Conservation (phyloP, 2,329 filamentous ascomycete species). For the Aspergillus sp. region DNA sequence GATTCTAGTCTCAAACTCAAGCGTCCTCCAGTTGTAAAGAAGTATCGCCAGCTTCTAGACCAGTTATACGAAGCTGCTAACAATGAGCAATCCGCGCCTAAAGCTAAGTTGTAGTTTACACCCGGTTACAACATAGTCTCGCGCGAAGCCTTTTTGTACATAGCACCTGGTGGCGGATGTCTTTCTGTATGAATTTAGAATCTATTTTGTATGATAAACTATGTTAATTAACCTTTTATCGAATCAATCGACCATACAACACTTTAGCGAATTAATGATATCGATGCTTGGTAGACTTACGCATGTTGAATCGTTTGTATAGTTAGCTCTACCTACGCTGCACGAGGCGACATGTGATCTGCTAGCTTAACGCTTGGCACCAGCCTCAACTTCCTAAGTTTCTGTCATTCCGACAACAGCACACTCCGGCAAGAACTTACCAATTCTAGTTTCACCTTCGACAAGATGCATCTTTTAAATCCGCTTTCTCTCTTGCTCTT, state of each 20-base stretch:
- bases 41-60: slow-evolving; percentile 58
- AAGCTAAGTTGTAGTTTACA: slow-evolving; percentile 38
- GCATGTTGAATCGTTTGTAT: not conserved
- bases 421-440: not conserved
- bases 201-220: slow-evolving; percentile 7
- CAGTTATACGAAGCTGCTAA: slow-evolving; percentile 59
- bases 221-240: not conserved
- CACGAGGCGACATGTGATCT: not conserved
- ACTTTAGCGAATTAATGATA: too few relatives aligned
- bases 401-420: not conserved
- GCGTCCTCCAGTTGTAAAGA: slow-evolving; percentile 66
- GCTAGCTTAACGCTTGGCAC: not conserved
- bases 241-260: too few relatives aligned
- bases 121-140: not conserved
- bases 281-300: not conserved
- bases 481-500: slow-evolving; percentile 14
- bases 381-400: not conserved
- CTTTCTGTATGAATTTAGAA: slow-evolving; percentile 9
- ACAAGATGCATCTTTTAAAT: slow-evolving; percentile 16
- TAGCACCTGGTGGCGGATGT: slow-evolving; percentile 1
- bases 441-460: not conserved
- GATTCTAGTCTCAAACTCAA: slow-evolving; percentile 65
- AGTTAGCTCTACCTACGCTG: not conserved
- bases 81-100: slow-evolving; percentile 38
- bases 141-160: not conserved